phyloP scores from a whole-genome alignment of 257 asterid genomes.

The Forsythia suspensa region DNA sequence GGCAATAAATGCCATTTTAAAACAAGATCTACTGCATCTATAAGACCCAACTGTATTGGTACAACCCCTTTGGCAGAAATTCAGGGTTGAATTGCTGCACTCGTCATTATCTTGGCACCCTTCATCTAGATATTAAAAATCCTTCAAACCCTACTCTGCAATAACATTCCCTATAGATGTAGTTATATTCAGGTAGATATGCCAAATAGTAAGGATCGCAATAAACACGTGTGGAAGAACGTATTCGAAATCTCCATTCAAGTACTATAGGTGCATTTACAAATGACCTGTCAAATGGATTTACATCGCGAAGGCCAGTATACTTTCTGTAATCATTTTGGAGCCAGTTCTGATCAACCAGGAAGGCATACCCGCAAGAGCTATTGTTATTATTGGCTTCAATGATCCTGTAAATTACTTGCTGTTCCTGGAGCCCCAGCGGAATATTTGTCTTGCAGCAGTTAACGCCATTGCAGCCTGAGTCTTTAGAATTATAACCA shows the following conservation, averaged over 20 bases:
- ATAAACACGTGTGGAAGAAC: background rate
- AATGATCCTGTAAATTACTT: slow-evolving; percentile 11
- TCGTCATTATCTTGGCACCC: background rate
- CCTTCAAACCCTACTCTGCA: background rate
- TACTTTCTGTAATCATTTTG: slow-evolving; percentile 7
- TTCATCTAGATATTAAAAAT: background rate
- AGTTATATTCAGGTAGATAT: background rate
- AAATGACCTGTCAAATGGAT: background rate
- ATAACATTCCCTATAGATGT: background rate
- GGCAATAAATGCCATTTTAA: background rate
- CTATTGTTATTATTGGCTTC: background rate
- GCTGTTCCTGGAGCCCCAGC: background rate
- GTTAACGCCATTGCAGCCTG: slow-evolving; percentile 27
- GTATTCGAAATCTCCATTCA: background rate
- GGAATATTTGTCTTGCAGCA: slow-evolving; percentile 33
- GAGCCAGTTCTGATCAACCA: slow-evolving; percentile 27
- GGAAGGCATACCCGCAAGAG: slow-evolving; percentile 38
- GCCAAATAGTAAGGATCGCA: no score
- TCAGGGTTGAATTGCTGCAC: background rate
- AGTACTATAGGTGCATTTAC: background rate
- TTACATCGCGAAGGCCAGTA: background rate
- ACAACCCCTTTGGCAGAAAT: background rate
- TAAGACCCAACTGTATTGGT: background rate
- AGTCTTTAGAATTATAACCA: background rate
- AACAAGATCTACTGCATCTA: background rate